Evolutionary conservation across 2,329 filamentous ascomycete species (phyloP), one percentile per base, ranked within the genome.

Genomic region (Lachnellula cervina): DNA sequence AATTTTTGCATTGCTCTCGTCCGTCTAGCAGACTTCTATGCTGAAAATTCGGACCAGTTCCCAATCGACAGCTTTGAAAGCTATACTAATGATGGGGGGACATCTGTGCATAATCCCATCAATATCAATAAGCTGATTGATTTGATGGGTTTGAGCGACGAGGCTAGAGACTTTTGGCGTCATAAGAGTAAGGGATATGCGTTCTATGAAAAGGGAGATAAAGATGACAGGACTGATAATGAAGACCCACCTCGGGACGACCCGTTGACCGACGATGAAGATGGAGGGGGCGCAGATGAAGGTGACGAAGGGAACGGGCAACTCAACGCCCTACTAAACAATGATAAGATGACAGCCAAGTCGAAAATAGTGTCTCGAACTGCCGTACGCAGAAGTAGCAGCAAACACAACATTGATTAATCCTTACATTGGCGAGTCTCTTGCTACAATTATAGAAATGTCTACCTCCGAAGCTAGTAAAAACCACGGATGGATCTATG

Each of bases 1-100:
- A 61, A 66, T 9, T 66, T 66, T 47, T 66, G 64, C 42, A 40
- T 64, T 14, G 55, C 51, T 16, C 50, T 67, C 9, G 56, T 66
- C 0, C 46, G 55, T 5, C 52, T 67, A 2, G 63, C 65, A 1
- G 44, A 59, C 16, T 52, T 52, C 19, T 62, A 64, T 51, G 52
- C 43, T 13, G 23, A 46, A 1, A 42, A 62, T 37, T 53, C 57
- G 25, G 44, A 49, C 6, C 21, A n/a, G 8, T 64, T 64, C 17
- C 51, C 47, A 28, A 48, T 62, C 1, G 51, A 56, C 23, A 49
- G 38, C 13, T 64, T 55, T 59, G 23, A 51, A 43, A 35, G 40
- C 14, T 23, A 49, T 14, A 14, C 35, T 4, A 14, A 25, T 14
- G 23, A 45, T 17, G 40, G 28, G 47, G 51, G 37, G 9, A 47